Base-by-base conservation (phyloP, 2,329 filamentous ascomycete species). In the Tolypocladium album region DNA sequence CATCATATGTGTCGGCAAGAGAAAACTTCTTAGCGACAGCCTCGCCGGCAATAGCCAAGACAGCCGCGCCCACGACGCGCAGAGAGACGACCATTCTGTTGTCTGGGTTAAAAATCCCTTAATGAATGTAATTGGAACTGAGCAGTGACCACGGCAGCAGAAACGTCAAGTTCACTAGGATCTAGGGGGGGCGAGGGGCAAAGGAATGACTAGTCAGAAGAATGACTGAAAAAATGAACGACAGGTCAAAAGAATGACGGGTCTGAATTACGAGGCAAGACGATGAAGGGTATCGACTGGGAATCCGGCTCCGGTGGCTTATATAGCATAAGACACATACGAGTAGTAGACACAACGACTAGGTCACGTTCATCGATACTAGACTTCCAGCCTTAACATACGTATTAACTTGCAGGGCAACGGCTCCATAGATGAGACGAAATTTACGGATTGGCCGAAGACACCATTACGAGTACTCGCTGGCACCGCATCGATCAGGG, bases 1-100 rank as follows among this genome's bases (percentile, higher is more conserved):
- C 60, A 58, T 75, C 71, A 64, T 78, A 79, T 0, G 71, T 65
- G 57, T 79, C 75, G 4, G 69, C 64, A 56, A 79, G 65, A 61
- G 77, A 76, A 42, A 70, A 70, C 62, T 72, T 64, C 56, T 66
- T 69, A 20, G 71, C 69, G 42, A 68, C 65, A 36, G 69, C 71
- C 39, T 68, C 66, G 47, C 70, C 74, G 45, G 71, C 68, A 56
- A 72, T 69, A 58, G 70, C 74, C 64, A 75, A 65, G 57, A 71
- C 72, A 60, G 71, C 75, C 59, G 74, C 69, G 67, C 73, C 71
- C 58, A 78, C 66, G 60, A 71, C 69, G 65, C 72, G 43, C 62
- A 79, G 63, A 50, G 77, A 77, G 53, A 74, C 72, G 61, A 73
- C 73, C 76, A 78, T 55, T 13, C 7, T 31, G 42, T 38, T 38